Base-by-base conservation (phyloP, 306 rosid species). In the Fagus sylvatica region DNA sequence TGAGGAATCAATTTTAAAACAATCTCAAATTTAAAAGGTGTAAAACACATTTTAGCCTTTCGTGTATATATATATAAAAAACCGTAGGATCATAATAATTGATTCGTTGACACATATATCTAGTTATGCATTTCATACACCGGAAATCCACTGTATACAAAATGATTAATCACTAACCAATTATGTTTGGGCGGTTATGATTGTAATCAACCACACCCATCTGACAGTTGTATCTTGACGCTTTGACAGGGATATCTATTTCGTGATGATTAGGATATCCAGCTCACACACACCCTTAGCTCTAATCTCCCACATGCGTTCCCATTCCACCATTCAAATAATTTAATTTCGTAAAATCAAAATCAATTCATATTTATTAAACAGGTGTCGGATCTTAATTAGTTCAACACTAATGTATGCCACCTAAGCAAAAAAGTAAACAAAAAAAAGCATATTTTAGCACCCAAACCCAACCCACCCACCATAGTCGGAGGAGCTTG, bases 401-500 rank as follows among this genome's bases (percentile, higher is more conserved):
- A 3, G 9, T 46, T 49, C 72, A 40, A n/a, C 55, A 77, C 78
- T 79, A 79, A 40, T 67, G 77, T 86, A 78, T 83, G 74, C 86
- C 11, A 46, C 68, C 64, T 30, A 75, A 66, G 64, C 34, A 55
- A 75, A 71, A 53, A 65, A 55, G 82, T 76, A 76, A 71, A 36
- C n/a, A 22, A 22, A 66, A 55, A 16, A 73, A 3, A 43, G 85
- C 64, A 84, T 82, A 80, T 71, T 67, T 72, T 79, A 77, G 84
- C 80, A 22, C 15, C 53, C 71, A 88, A 19, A 48, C 73, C 90
- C 80, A 22, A 19, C 53, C 71, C 90, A 19, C 54, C 73, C 90
- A 78, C 75, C 78, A 61, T 68, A 56, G 82, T 74, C 80, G 83
- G 89, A 51, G 49, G 40, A 80, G 76, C 78, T 77, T 76, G 78